These are phyloP conservation scores for Yarrowia galli DNA, from an alignment of 1,139 yeast species.

Conservation along the genomic window DNA sequence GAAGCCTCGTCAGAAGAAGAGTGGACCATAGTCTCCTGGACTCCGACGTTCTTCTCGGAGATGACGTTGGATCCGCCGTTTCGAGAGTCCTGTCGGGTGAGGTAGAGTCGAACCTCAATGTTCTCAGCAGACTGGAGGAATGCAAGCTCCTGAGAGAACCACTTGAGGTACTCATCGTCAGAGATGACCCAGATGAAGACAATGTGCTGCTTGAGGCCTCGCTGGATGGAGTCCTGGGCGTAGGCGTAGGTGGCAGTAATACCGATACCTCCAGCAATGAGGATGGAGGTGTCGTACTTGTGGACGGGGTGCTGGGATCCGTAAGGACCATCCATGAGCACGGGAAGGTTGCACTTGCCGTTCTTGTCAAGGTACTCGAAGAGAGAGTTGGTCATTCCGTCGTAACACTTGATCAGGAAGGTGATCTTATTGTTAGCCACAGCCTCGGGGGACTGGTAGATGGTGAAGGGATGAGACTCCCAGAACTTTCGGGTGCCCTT, in stretches of 20 bases:
- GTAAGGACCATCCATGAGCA: conserved; percentile 67
- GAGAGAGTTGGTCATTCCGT: conserved; percentile 45
- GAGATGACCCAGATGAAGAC: conserved; percentile 38
- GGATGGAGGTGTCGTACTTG: conserved; percentile 59
- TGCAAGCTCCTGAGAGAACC: conserved; percentile 37
- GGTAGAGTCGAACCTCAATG: conserved; percentile 35
- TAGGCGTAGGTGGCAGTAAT: conserved; percentile 58
- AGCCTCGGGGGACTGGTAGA: conserved; percentile 49
- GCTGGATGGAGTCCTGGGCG: conserved; percentile 42
- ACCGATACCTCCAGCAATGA: conserved; percentile 74
- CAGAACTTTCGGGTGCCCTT: conserved; percentile 51
- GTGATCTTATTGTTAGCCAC: conserved; percentile 44
- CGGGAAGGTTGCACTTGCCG: conserved; percentile 45
- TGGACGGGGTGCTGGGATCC: conserved; percentile 59
- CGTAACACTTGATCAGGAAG: conserved; percentile 50
- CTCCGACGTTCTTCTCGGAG: conserved; percentile 55
- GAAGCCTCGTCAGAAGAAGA: conserved; percentile 36
- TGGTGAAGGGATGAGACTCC: conserved; percentile 77
- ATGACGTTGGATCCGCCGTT: conserved; percentile 46
- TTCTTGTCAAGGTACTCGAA: conserved; percentile 17
- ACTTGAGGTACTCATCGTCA: conserved; percentile 35
- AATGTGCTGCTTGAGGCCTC: conserved; percentile 32
- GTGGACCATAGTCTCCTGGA: conserved; percentile 49
- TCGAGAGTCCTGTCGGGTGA: conserved; percentile 43
- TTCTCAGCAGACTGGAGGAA: conserved; percentile 26